These are phyloP conservation scores for Pisolithus sp. DNA, from an alignment of 768 basidiomycete species.

Conservation along the genomic window DNA sequence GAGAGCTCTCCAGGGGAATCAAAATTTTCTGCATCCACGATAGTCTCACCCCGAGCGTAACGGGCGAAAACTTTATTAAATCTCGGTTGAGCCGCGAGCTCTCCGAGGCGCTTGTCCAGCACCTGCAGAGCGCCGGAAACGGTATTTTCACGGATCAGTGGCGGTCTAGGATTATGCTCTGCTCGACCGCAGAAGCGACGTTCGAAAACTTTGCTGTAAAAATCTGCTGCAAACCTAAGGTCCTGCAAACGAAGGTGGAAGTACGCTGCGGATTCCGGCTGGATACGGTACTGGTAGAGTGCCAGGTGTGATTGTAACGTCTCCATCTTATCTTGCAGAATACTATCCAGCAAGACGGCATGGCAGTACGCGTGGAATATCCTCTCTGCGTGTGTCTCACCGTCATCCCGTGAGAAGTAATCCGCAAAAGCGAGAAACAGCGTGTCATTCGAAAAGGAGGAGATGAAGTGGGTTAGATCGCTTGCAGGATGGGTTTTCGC, in stretches of 20 bases:
- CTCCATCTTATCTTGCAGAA: conserved; percentile 84
- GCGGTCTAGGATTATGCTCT: conserved; percentile 58
- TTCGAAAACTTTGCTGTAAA: conserved; percentile 71
- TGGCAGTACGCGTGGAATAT: conserved; percentile 68
- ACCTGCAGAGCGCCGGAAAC: conserved; percentile 59
- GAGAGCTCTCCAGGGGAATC: conserved; percentile 16
- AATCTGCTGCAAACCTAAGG: conserved; percentile 67
- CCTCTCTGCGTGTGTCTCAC: conserved; percentile 51
- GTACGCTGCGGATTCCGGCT: conserved; percentile 49
- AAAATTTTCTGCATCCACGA: conserved; percentile 16
- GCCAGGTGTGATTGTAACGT: conserved; percentile 71
- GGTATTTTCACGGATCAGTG: conserved; percentile 68
- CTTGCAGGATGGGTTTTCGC: conserved; percentile 60
- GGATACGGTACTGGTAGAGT: conserved; percentile 60
- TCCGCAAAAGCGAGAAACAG: conserved; percentile 79
- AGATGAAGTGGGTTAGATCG: conserved; percentile 80
- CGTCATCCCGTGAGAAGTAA: conserved; percentile 60
- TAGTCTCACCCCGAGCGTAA: conserved; percentile 53
- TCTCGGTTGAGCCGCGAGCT: conserved; percentile 21
- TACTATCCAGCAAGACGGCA: conserved; percentile 75
- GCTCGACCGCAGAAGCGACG: conserved; percentile 66
- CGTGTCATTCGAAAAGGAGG: conserved; percentile 78
- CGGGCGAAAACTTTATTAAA: conserved; percentile 33
- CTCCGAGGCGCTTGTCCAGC: conserved; percentile 52
- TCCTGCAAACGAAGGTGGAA: conserved; percentile 70